Conservation (phyloP, 306 rosid genomes). For the Cicer chorassanicum region DNA sequence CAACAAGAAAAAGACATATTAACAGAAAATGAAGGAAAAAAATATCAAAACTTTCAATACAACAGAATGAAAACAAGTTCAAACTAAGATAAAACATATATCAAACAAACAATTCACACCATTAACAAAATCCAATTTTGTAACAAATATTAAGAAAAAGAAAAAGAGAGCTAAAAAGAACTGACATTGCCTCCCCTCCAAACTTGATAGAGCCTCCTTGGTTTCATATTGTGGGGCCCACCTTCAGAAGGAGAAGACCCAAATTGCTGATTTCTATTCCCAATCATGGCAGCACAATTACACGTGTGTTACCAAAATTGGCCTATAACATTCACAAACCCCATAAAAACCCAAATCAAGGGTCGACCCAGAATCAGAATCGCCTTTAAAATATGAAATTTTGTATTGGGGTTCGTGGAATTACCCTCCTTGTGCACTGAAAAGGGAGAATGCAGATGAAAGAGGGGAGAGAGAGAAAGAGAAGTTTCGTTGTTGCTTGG, state of each 20-base stretch:
- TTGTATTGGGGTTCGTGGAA: slow-evolving; percentile 41
- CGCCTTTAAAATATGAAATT: slow-evolving; percentile 35
- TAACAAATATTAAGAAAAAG: slow-evolving; percentile 28
- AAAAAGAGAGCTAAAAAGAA: slow-evolving; percentile 3
- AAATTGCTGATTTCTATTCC: slow-evolving; percentile 47
- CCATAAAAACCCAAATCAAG: slow-evolving; percentile 47
- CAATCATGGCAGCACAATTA: slow-evolving; percentile 45
- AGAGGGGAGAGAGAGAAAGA: slow-evolving; percentile 31
- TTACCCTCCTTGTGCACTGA: slow-evolving; percentile 29
- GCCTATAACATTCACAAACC: slow-evolving; percentile 42
- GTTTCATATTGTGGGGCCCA: slow-evolving; percentile 49
- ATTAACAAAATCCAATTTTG: slow-evolving; percentile 24
- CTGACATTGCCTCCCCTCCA: slow-evolving; percentile 96
- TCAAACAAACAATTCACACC: slow-evolving; percentile 9
- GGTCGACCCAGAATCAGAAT: slow-evolving; percentile 31
- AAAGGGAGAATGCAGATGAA: slow-evolving; percentile 39
- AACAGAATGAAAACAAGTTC: slow-evolving; percentile 38
- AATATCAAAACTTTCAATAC: slow-evolving; percentile 8
- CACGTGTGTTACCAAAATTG: slow-evolving; percentile 41
- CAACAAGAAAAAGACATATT: slow-evolving; percentile 21
- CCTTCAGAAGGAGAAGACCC: slow-evolving; percentile 47
- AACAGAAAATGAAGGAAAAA: slow-evolving; percentile 12
- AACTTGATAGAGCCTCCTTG: slow-evolving; percentile 78
- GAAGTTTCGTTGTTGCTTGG: slow-evolving; percentile 17
- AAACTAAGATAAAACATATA: slow-evolving; percentile 36